These are phyloP conservation scores for Lachnellula hyalina DNA, from an alignment of 2,329 filamentous ascomycete genomes.

Conservation along the genomic window DNA sequence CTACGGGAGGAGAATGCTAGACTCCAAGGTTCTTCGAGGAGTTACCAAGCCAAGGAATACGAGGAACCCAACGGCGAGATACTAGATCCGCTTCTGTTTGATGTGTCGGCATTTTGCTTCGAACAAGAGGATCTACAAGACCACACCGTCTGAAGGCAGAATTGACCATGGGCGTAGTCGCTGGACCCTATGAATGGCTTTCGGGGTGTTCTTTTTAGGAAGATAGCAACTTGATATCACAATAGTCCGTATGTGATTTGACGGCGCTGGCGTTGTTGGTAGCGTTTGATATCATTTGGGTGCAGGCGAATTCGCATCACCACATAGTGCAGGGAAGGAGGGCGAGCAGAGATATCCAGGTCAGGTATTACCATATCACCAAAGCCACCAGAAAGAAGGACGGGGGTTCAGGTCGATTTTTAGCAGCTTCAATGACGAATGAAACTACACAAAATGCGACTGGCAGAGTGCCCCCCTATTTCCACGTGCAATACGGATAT, in stretches of 20 bases:
- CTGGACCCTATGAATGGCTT: neutral
- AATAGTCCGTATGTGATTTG: neutral
- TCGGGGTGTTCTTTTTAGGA: neutral
- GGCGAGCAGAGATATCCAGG: too few relatives aligned
- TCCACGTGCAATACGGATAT: too few relatives aligned
- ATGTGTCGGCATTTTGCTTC: conserved; percentile 30
- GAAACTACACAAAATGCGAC: too few relatives aligned
- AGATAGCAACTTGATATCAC: neutral
- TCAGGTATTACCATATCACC: too few relatives aligned
- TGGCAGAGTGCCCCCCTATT: too few relatives aligned
- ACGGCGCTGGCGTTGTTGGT: conserved; percentile 1
- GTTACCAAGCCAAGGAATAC: conserved; percentile 19
- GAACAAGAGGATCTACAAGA: conserved; percentile 24
- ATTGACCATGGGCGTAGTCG: neutral
- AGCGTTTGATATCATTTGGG: neutral
- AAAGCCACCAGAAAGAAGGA: too few relatives aligned
- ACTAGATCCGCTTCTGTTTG: conserved; percentile 29
- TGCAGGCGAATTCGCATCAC: neutral
- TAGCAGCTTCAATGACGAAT: too few relatives aligned
- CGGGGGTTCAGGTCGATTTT: neutral
- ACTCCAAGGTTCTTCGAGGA: conserved; percentile 8
- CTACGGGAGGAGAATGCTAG: conserved; percentile 23
- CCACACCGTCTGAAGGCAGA: neutral
- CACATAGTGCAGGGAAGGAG: neutral
- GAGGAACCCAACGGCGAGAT: conserved; percentile 23